Base-by-base conservation (phyloP, 2,329 filamentous ascomycete genomes). In the Apiospora saccharicola region DNA sequence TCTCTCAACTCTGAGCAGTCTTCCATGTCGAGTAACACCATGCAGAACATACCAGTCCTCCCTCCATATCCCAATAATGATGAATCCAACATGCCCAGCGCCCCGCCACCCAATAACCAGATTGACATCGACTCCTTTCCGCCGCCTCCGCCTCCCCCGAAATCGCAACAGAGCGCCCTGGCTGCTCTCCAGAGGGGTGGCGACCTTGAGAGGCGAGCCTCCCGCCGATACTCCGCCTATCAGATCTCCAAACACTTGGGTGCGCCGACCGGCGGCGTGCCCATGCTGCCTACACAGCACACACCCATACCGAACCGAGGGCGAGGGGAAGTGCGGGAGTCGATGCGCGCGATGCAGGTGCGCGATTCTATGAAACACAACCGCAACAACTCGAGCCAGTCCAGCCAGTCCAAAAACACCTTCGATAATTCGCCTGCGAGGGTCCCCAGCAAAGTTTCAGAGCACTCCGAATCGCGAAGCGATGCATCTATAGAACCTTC, bases 211-310 rank as follows among this genome's bases (percentile, higher is more conserved):
- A 90, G 96, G 79, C 90, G 96, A 80, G 96, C 96, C 0, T 99
- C 96, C 19, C 89, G 96, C 76, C 89, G 96, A 78, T 99, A 98
- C 80, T 98, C 96, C 1, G 93, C 95, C 70, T 99, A 98, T 80
- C 96, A 99, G 79, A 97, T 99, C 76, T 94, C 94, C 67, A 98
- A 98, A 80, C 95, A 98, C 78, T 86, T 98, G 1, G 96, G 96
- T 14, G 89, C 91, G 22, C 92, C 92, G 51, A 89, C 93, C 22
- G 95, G 92, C 82, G 94, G 94, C 26, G 92, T 98, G 22, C 94
- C 95, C 8, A 93, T 97, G 79, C 89, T 98, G 26, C 95, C 96
- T 37, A 87, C 93, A 41, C 94, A 97, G 79, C 94, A 92, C 74
- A 92, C 92, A 4, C 94, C 94, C 1, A 88, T 96, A 74, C 95